A percentile compares a stretch with the other conserved stretches of the same genome.
Evolutionary conservation across 2,329 filamentous ascomycete genomes (phyloP).

Genomic region (Colletotrichum sp.): DNA sequence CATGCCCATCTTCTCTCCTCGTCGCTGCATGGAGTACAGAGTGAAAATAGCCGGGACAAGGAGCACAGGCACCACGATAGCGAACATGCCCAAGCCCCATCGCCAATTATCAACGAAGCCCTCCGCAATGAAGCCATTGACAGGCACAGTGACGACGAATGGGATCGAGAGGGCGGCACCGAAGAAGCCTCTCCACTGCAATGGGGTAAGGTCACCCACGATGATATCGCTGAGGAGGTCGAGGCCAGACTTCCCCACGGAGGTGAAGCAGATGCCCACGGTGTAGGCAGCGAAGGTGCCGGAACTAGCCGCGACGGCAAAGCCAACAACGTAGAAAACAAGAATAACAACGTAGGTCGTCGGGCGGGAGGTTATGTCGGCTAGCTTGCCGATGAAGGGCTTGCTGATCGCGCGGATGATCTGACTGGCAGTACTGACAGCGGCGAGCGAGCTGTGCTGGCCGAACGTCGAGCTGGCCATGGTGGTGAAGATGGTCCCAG

Average conservation of each 20-base stretch:
- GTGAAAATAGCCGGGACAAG: slow-evolving; percentile 61
- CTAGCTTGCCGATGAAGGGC: slow-evolving; percentile 41
- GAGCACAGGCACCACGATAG: slow-evolving; percentile 63
- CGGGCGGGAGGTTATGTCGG: slow-evolving; percentile 42
- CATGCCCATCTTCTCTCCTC: slow-evolving; percentile 59
- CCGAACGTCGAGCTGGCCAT: slow-evolving; percentile 38
- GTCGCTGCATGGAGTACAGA: slow-evolving; percentile 61
- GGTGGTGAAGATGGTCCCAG: slow-evolving; percentile 35
- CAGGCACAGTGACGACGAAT: slow-evolving; percentile 40
- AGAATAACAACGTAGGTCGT: slow-evolving; percentile 44
- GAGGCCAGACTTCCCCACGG: slow-evolving; percentile 40
- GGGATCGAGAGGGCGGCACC: slow-evolving; percentile 29
- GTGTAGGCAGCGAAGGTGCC: slow-evolving; percentile 36
- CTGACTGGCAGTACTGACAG: slow-evolving; percentile 36
- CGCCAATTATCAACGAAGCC: slow-evolving; percentile 54
- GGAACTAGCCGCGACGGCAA: slow-evolving; percentile 36
- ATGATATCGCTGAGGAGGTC: slow-evolving; percentile 42
- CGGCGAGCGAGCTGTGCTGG: slow-evolving; percentile 33
- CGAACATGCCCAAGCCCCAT: slow-evolving; percentile 68
- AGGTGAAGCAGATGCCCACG: slow-evolving; percentile 39
- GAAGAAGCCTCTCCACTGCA: slow-evolving; percentile 42
- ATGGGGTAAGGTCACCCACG: slow-evolving; percentile 38
- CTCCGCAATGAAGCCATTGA: slow-evolving; percentile 47
- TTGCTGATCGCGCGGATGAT: slow-evolving; percentile 44
- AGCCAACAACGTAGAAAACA: slow-evolving; percentile 40